Evolutionary conservation across 352 stramenopile species (phyloP).

Genomic region (Globisporangium emineosum): DNA sequence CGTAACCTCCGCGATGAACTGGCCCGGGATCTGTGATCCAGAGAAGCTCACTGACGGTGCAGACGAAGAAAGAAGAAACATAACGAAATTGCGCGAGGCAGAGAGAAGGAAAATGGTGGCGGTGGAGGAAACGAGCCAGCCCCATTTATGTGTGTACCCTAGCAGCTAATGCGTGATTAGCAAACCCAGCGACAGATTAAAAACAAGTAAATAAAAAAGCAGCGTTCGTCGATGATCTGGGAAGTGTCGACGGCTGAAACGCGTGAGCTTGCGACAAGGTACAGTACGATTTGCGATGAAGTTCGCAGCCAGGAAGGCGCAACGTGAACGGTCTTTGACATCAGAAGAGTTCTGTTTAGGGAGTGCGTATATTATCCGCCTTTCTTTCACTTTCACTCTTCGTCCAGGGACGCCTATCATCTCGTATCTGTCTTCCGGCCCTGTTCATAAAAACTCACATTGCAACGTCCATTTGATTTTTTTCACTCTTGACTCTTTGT

Average conservation of each 20-base stretch:
- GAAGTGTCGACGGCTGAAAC: neutral
- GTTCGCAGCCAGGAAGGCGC: too few relatives aligned
- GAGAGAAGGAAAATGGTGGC: neutral
- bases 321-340: too few relatives aligned
- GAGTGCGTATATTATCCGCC: too few relatives aligned
- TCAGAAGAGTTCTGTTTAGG: too few relatives aligned
- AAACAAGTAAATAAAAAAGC: neutral
- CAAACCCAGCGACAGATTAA: neutral
- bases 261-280: too few relatives aligned
- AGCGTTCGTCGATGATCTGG: neutral
- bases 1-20: constrained; percentile 68
- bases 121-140: neutral
- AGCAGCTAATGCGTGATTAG: constrained; percentile 1
- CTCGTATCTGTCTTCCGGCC: neutral
- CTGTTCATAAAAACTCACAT: constrained; percentile 1
- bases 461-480: neutral
- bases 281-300: too few relatives aligned
- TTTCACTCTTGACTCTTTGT: neutral
- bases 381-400: too few relatives aligned
- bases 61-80: neutral
- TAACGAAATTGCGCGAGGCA: neutral
- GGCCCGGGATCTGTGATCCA: constrained; percentile 28
- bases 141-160: neutral
- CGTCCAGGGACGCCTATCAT: too few relatives aligned
- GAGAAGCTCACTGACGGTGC: neutral